Conservation (phyloP, 495 filamentous ascomycete genomes). For the Alectoria sarmentosa region DNA sequence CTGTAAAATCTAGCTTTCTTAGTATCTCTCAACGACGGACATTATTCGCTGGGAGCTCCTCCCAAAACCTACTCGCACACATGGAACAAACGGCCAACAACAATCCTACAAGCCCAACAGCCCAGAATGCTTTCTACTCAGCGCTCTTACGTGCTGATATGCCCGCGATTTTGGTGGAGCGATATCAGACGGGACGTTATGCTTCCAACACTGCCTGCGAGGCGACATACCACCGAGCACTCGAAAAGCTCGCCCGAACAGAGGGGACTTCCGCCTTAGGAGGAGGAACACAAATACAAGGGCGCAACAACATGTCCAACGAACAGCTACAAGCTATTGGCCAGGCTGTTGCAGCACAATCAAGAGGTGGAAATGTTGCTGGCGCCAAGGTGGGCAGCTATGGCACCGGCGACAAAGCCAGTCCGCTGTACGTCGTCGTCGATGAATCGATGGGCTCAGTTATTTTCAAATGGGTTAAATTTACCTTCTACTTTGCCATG, state of each 20-base stretch:
- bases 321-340: slow-evolving; percentile 77
- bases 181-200: slow-evolving; percentile 79
- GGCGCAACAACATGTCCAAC: slow-evolving; percentile 30
- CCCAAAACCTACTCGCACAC: slow-evolving; percentile 55
- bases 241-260: slow-evolving; percentile 55
- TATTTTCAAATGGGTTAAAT: slow-evolving; percentile 87
- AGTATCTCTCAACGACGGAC: slow-evolving; percentile 35
- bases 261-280: slow-evolving; percentile 34
- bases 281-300: slow-evolving; percentile 29
- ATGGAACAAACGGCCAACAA: slow-evolving; percentile 86
- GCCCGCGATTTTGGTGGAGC: slow-evolving; percentile 83
- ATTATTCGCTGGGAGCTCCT: slow-evolving; percentile 48
- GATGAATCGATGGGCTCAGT: slow-evolving; percentile 74
- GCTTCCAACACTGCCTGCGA: slow-evolving; percentile 69
- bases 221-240: slow-evolving; percentile 63
- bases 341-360: slow-evolving; percentile 76
- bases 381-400: slow-evolving; percentile 37
- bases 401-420: slow-evolving; percentile 63
- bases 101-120: slow-evolving; percentile 74
- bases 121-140: slow-evolving; percentile 90
- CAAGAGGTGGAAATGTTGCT: slow-evolving; percentile 57
- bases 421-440: slow-evolving; percentile 90
- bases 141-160: slow-evolving; percentile 85
- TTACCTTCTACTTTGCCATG: slow-evolving; percentile 68
- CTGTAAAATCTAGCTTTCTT: slow-evolving; percentile 21